A percentile compares a stretch with the other conserved stretches of the same genome.
Evolutionary conservation across 441 rosid species (phyloP).

Genomic region (Dalechampia spathulata): DNA sequence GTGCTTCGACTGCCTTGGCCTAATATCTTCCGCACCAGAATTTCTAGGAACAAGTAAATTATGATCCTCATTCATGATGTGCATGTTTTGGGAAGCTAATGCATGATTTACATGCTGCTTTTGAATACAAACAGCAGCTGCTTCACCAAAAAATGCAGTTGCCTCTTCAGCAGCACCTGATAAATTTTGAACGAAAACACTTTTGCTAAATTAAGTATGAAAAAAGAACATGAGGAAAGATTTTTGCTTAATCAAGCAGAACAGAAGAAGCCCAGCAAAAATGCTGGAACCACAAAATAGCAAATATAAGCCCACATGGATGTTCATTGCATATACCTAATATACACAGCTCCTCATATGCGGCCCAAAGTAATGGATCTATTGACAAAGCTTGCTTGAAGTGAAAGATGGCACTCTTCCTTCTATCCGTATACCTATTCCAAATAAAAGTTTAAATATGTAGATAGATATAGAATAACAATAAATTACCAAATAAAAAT

Average conservation of each 20-base stretch:
- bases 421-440: constrained; percentile 88
- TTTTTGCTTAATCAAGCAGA: background rate
- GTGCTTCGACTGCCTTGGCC: constrained; percentile 64
- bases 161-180: constrained; percentile 92
- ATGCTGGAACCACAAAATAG: background rate
- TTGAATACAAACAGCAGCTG: constrained; percentile 75
- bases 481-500: background rate
- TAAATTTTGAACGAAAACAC: constrained; percentile 9
- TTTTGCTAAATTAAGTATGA: background rate
- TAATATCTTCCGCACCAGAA: constrained; percentile 47
- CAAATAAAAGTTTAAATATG: constrained; percentile 13
- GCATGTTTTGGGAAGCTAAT: constrained; percentile 35
- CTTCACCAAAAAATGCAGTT: constrained; percentile 72
- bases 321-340: constrained; percentile 50
- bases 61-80: constrained; percentile 50
- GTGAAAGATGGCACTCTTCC: constrained; percentile 66
- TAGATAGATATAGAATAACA: background rate
- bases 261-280: too few species aligned
- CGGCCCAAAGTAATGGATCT: constrained; percentile 94
- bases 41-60: constrained; percentile 32
- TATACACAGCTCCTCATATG: constrained; percentile 85
- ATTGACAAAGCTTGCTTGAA: constrained; percentile 75
- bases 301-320: background rate
- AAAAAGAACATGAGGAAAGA: background rate
- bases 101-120: constrained; percentile 58